These are phyloP conservation scores for Jatropha podagrica DNA, from an alignment of 441 rosid species.

Conservation along the genomic window DNA sequence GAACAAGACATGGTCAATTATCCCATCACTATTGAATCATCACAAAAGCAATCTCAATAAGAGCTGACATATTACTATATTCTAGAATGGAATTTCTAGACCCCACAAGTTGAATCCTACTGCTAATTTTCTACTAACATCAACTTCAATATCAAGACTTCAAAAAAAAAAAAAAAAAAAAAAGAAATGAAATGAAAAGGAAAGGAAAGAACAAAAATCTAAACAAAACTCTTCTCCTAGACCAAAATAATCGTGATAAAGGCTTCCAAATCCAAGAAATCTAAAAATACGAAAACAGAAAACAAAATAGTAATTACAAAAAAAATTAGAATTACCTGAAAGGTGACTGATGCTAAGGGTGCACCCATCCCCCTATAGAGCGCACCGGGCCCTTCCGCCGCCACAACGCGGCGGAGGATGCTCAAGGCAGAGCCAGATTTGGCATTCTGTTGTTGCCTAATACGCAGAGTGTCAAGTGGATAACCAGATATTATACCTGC, in stretches of 20 bases:
- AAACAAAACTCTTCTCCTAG: neutral
- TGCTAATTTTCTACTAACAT: neutral
- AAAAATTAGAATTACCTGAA: slow-evolving; percentile 54
- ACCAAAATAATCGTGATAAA: neutral
- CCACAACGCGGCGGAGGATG: slow-evolving; percentile 55
- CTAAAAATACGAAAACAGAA: neutral
- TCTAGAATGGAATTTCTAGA: neutral
- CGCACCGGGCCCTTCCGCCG: slow-evolving; percentile 65
- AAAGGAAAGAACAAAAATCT: neutral
- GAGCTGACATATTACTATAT: neutral
- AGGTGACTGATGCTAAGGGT: slow-evolving; percentile 89
- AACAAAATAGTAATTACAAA: neutral
- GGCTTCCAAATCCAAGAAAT: neutral
- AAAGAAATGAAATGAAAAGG: too few species aligned
- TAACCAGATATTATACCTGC: slow-evolving; percentile 92
- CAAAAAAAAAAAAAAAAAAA: neutral
- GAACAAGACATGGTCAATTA: neutral
- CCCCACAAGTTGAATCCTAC: neutral
- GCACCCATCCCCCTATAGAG: slow-evolving; percentile 94
- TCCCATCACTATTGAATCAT: neutral
- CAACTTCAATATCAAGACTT: neutral
- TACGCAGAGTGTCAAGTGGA: slow-evolving; percentile 84
- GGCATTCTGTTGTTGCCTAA: slow-evolving; percentile 73
- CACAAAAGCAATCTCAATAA: slow-evolving; percentile 4
- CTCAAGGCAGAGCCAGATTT: slow-evolving; percentile 67